Percentiles rank a stretch among this genome's conserved stretches.
phyloP scores from a whole-genome alignment of 129 eudicot species.

The carrot (Daucus carota) region DH1_v3.0 NC_030383.2:10327001-10327500 shows the following conservation, averaged over 20 bases:
- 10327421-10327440: too few relatives aligned
- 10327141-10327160: neutral
- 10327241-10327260: conserved; percentile 30
- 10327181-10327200: too few relatives aligned
- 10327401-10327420: too few relatives aligned
- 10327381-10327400: neutral
- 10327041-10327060: conserved; percentile 24
- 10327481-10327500: neutral
- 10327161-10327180: too few relatives aligned
- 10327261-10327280: conserved; percentile 14
- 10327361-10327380: neutral
- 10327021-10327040: conserved; percentile 28
- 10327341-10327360: neutral
- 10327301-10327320: conserved; percentile 16
- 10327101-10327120: conserved; percentile 25
- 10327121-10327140: conserved; percentile 36
- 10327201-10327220: neutral
- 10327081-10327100: conserved; percentile 26
- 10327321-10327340: neutral
- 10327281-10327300: conserved; percentile 22
- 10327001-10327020: conserved; percentile 23
- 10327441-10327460: neutral
- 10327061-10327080: conserved; percentile 25
- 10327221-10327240: too few relatives aligned
- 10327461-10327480: neutral